These are phyloP conservation scores for Penicillium sp. DNA, from an alignment of 2,329 filamentous ascomycete genomes.

Conservation along the genomic window DNA sequence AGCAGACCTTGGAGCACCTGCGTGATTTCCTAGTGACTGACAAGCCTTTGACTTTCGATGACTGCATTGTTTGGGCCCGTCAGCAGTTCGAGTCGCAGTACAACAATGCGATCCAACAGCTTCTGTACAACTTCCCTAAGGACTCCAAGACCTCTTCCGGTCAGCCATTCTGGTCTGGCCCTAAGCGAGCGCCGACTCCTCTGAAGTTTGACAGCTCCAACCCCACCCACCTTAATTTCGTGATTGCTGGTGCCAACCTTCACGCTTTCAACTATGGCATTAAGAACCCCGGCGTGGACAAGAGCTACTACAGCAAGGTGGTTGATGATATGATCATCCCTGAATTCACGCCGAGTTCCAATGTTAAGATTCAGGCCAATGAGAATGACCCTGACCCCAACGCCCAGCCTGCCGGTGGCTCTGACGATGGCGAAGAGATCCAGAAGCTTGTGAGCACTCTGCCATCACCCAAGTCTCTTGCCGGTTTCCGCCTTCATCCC, in stretches of 20 bases:
- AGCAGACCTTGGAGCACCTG: conserved; percentile 84
- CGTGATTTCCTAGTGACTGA: conserved; percentile 86
- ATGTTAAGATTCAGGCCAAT: conserved; percentile 93
- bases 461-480: conserved; percentile 71
- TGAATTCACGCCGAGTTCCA: conserved; percentile 84
- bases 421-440: conserved; percentile 72
- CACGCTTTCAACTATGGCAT: conserved; percentile 98
- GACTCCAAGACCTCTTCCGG: conserved; percentile 83
- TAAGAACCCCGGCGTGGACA: conserved; percentile 69
- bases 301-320: conserved; percentile 69
- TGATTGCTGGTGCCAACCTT: conserved; percentile 82
- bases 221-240: conserved; percentile 78
- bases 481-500: conserved; percentile 80
- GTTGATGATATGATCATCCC: conserved; percentile 91
- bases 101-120: conserved; percentile 91
- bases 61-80: conserved; percentile 94
- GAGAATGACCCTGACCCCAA: conserved; percentile 95
- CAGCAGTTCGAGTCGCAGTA: conserved; percentile 94
- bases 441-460: conserved; percentile 66
- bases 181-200: conserved; percentile 89
- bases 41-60: conserved; percentile 86
- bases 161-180: conserved; percentile 94
- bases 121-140: conserved; percentile 95
- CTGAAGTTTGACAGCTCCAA: conserved; percentile 84
- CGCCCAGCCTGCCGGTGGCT: conserved; percentile 50